A percentile compares a stretch with the other conserved stretches of the same genome.
Evolutionary conservation across 139 green algal genomes (phyloP).

Genomic region (Desmodesmus armatus): DNA sequence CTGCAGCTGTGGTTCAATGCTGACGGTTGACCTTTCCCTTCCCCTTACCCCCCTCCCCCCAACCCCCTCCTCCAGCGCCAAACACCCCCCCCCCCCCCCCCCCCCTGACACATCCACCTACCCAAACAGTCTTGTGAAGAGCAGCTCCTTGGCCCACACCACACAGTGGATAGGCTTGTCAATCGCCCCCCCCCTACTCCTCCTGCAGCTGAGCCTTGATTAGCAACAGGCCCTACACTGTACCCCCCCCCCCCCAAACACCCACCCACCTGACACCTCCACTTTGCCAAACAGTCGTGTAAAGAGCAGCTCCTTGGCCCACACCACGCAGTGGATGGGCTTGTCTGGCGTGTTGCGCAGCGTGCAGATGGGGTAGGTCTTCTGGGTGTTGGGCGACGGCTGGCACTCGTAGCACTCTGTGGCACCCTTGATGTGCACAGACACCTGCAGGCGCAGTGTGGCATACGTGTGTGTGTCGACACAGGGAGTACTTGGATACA

Average conservation of each 20-base stretch:
- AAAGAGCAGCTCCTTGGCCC: constrained; percentile 99
- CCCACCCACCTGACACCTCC: constrained; percentile 25
- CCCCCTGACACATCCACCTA: constrained; percentile 16
- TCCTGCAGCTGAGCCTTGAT: background rate
- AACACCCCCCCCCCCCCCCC: background rate
- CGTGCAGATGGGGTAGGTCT: constrained; percentile 97
- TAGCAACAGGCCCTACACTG: background rate
- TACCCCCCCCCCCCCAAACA: too few species aligned
- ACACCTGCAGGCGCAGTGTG: constrained; percentile 91
- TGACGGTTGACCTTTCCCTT: background rate
- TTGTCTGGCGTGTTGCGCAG: constrained; percentile 98
- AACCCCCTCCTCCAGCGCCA: too few species aligned
- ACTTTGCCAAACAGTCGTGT: constrained; percentile 86
- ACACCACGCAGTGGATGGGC: constrained; percentile 98
- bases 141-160: constrained; percentile 98
- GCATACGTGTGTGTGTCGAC: too few species aligned
- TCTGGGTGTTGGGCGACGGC: constrained; percentile 81
- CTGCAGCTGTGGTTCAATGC: background rate
- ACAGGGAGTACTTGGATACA: too few species aligned
- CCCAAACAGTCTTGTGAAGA: constrained; percentile 94
- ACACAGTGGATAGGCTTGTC: constrained; percentile 95
- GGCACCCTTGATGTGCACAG: constrained; percentile 85
- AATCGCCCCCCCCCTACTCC: too few species aligned
- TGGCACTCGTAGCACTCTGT: constrained; percentile 97
- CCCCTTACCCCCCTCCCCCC: too few species aligned